Conservation (phyloP, 257 asterid genomes). For the Fraxinus anomala region DNA sequence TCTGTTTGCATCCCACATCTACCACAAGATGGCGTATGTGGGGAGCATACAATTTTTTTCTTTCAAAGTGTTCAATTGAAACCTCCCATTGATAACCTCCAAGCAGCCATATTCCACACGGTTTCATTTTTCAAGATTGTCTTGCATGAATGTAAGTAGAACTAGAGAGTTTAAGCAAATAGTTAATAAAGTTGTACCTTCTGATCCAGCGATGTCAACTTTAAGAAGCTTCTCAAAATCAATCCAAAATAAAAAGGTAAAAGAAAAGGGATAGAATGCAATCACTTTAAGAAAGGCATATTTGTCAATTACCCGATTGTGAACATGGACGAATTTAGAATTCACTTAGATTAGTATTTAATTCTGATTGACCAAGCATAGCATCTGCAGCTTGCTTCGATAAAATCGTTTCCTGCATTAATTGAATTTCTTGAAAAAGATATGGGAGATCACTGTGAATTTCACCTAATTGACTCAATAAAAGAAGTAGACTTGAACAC, state of each 20-base stretch:
- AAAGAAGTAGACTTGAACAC: neutral
- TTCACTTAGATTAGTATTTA: neutral
- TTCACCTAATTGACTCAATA: neutral
- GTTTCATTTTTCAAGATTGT: neutral
- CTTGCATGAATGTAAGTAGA: neutral
- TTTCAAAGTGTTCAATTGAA: slow-evolving; percentile 64
- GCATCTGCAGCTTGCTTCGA: neutral
- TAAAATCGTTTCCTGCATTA: neutral
- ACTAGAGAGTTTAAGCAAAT: neutral
- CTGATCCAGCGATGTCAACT: slow-evolving; percentile 48
- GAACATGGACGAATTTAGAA: neutral
- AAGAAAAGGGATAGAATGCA: no score
- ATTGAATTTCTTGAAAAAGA: neutral
- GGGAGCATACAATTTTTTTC: slow-evolving; percentile 95
- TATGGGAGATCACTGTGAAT: neutral
- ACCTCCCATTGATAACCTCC: slow-evolving; percentile 83
- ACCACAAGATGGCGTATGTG: slow-evolving; percentile 83
- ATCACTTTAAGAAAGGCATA: no score
- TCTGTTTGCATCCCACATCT: slow-evolving; percentile 63
- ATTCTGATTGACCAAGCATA: neutral
- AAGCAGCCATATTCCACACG: neutral
- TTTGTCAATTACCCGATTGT: neutral
- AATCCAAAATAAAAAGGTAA: no score
- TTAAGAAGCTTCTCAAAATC: no score
- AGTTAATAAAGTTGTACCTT: slow-evolving; percentile 45